A percentile compares a stretch with the other conserved stretches of the same genome.
These are phyloP conservation scores for Leucocoprinus sp. DNA, from an alignment of 768 basidiomycete species.

Conservation along the genomic window DNA sequence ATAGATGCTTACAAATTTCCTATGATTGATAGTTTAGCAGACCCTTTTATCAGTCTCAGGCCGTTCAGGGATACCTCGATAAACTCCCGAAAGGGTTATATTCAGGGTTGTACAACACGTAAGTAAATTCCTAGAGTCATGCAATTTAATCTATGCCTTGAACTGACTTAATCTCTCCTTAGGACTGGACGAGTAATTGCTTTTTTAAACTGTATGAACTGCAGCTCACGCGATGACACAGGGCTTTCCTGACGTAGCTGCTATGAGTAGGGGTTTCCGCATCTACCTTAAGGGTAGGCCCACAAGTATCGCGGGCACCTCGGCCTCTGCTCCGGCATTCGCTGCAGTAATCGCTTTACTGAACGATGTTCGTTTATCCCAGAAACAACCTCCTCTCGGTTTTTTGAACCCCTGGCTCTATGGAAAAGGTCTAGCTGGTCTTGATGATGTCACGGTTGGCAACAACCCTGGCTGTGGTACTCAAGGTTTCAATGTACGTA, in stretches of 20 bases:
- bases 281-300: conserved; percentile 35
- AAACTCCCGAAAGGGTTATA: conserved; percentile 41
- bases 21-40: conserved; percentile 35
- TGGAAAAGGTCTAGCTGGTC: conserved; percentile 23
- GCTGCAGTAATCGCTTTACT: conserved; percentile 56
- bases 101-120: conserved; percentile 54
- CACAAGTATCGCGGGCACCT: conserved; percentile 50
- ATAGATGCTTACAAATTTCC: neutral
- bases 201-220: neutral
- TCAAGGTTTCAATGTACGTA: conserved; percentile 52
- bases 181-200: conserved; percentile 45
- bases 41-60: conserved; percentile 44
- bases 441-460: conserved; percentile 55
- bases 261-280: conserved; percentile 43
- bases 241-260: conserved; percentile 63
- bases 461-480: conserved; percentile 57
- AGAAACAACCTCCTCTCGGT: conserved; percentile 39
- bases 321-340: conserved; percentile 56
- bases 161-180: conserved; percentile 1
- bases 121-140: conserved; percentile 15
- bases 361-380: conserved; percentile 50
- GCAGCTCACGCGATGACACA: conserved; percentile 16
- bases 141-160: neutral
- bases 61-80: conserved; percentile 36
- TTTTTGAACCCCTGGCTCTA: conserved; percentile 64